phyloP scores from a whole-genome alignment of 2,329 filamentous ascomycete genomes.

The Venturia effusa region DNA sequence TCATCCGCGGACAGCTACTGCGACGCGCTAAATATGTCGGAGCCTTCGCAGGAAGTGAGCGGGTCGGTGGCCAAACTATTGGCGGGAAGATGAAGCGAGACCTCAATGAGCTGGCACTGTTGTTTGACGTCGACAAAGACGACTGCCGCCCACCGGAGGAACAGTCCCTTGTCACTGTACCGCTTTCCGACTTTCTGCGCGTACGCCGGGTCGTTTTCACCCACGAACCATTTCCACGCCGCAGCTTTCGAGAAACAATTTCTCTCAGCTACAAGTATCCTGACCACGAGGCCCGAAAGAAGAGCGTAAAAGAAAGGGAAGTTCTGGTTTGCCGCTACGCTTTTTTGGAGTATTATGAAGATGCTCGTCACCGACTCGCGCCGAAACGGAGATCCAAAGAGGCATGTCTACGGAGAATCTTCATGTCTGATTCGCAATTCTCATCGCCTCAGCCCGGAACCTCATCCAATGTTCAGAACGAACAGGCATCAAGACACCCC shows the following conservation, averaged over 20 bases:
- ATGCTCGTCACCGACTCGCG: not conserved
- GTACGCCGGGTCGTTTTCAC: not conserved
- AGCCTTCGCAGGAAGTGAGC: not conserved
- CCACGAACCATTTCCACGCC: not conserved
- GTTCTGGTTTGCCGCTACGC: not conserved
- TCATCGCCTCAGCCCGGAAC: not conserved
- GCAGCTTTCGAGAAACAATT: slow-evolving; percentile 1
- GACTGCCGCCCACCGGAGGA: not conserved
- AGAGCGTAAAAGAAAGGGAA: not conserved
- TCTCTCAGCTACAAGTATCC: not conserved
- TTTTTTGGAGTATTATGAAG: not conserved
- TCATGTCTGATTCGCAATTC: not conserved
- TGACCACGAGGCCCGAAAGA: not conserved
- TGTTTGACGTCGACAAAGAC: not conserved
- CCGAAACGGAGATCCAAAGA: not conserved
- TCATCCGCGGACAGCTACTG: not conserved
- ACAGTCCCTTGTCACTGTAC: not conserved
- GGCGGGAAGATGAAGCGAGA: not conserved
- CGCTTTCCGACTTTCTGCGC: not conserved
- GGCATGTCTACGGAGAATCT: not conserved
- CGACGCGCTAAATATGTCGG: not conserved
- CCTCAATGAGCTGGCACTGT: not conserved
- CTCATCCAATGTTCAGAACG: no score
- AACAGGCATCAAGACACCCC: not conserved
- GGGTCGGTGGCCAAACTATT: not conserved